Percentiles rank a stretch among this genome's conserved stretches.
phyloP scores from a whole-genome alignment of 2,329 filamentous ascomycete species.

The Chrysosporium queenslandicum region DNA sequence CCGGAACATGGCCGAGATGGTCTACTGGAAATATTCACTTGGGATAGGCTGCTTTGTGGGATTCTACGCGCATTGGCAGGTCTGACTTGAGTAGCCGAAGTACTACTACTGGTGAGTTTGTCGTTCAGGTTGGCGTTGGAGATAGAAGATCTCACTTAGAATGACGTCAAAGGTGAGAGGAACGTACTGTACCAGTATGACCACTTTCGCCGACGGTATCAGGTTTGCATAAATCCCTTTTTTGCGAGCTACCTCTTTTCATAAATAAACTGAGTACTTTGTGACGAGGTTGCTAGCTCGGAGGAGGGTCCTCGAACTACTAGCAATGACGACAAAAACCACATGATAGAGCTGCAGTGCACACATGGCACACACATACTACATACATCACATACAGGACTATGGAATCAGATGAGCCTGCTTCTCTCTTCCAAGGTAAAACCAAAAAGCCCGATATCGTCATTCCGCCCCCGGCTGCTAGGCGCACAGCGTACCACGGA shows the following conservation, averaged over 20 bases:
- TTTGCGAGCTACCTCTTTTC: not conserved
- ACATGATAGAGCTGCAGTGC: not conserved
- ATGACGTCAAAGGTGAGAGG: not conserved
- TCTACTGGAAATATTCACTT: not conserved
- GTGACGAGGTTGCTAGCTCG: not conserved
- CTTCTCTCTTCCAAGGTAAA: not conserved
- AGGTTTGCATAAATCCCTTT: not conserved
- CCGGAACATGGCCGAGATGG: conserved; percentile 5
- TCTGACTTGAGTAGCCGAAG: not conserved
- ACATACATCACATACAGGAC: not conserved
- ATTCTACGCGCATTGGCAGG: not conserved
- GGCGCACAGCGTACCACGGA: no score
- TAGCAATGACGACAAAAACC: not conserved
- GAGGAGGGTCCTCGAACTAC: not conserved
- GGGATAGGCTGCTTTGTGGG: not conserved
- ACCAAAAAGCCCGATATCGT: not conserved
- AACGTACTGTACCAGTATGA: not conserved
- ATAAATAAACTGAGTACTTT: not conserved
- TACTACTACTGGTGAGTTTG: not conserved
- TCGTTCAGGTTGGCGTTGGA: not conserved
- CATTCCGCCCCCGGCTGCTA: no score
- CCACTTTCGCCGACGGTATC: not conserved
- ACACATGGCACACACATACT: not conserved
- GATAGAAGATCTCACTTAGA: not conserved
- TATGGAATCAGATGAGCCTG: not conserved